Conservation (phyloP, 352 stramenopile genomes). For the Phytophthora megakarya region DNA sequence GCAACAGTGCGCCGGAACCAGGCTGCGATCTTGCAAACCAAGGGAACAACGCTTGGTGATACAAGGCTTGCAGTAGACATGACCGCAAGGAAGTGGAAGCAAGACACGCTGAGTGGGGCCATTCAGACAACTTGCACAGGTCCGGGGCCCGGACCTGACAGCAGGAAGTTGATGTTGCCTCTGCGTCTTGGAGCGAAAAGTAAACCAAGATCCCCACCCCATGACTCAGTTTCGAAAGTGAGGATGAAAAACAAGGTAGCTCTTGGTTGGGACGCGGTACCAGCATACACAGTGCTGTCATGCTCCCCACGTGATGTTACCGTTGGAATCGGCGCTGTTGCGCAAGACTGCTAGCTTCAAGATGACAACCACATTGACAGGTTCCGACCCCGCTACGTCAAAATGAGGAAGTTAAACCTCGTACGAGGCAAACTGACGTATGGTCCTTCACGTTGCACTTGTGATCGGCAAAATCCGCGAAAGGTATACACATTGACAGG, state of each 20-base stretch:
- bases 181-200: too few species aligned
- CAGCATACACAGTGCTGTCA: too few species aligned
- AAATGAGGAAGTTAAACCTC: too few species aligned
- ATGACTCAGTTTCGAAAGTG: constrained; percentile 12
- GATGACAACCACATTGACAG: too few species aligned
- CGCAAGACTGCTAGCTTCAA: too few species aligned
- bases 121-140: constrained; percentile 28
- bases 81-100: constrained; percentile 28
- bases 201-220: constrained; percentile 16
- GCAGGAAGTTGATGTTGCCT: background rate
- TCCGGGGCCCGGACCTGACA: too few species aligned
- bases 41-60: constrained; percentile 34
- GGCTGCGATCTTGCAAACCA: constrained; percentile 42
- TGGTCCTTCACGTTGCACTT: too few species aligned
- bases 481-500: too few species aligned
- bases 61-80: constrained; percentile 36
- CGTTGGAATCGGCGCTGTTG: background rate
- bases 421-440: too few species aligned
- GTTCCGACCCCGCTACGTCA: too few species aligned
- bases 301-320: background rate
- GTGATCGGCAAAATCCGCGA: too few species aligned
- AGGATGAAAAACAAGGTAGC: background rate
- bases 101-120: constrained; percentile 2
- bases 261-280: too few species aligned
- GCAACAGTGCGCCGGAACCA: constrained; percentile 63